Base-by-base conservation (phyloP, 2,329 filamentous ascomycete species). In the Tolypocladium tundrense region DNA sequence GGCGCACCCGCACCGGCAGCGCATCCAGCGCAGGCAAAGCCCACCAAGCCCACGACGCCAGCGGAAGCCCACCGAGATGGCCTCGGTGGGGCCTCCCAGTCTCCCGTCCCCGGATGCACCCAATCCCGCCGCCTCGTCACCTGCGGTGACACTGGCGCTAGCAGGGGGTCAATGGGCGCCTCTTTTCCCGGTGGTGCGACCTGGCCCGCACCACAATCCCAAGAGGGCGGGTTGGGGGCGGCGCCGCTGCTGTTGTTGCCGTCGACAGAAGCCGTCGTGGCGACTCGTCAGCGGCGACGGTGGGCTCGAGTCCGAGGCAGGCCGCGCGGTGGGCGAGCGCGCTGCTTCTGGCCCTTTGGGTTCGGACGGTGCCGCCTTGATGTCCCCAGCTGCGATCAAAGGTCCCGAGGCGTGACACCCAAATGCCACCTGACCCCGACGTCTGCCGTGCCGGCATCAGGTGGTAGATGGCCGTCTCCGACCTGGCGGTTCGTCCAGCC, bases 111-210 rank as follows among this genome's bases (percentile, higher is more conserved):
- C 42, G 14, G 27, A 14, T 16, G 35, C 45, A 19, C 39, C 58
- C 58, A 59, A 59, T 57, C 58, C 54, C 41, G 51, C 51, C n/a
- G 51, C 31, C 41, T 16, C 45, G 54, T 59, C 58, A 59, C 35
- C 54, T 58, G 57, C 57, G 53, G 55, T 19, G 53, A 48, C 48
- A 48, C 48, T 14, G n/a, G 41, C 54, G 42, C 54, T 33, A 35
- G 37, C 35, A 33, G 39, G 37, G 42, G 27, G 41, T 52, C 39
- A 51, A 51, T 51, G 35, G 48, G 19, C 48, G 31, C 48, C 48
- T 51, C 48, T 51, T 35, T 5, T 51, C 16, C 48, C n/a, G 48
- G 14, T 31, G 27, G 11, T 51, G 48, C 27, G 27, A 33, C 27
- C 6, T 16, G 27, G 45, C 45, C 27, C 27, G 45, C 31, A n/a